Conservation (phyloP, 768 basidiomycete genomes). For the Lyophyllum decastes region DNA sequence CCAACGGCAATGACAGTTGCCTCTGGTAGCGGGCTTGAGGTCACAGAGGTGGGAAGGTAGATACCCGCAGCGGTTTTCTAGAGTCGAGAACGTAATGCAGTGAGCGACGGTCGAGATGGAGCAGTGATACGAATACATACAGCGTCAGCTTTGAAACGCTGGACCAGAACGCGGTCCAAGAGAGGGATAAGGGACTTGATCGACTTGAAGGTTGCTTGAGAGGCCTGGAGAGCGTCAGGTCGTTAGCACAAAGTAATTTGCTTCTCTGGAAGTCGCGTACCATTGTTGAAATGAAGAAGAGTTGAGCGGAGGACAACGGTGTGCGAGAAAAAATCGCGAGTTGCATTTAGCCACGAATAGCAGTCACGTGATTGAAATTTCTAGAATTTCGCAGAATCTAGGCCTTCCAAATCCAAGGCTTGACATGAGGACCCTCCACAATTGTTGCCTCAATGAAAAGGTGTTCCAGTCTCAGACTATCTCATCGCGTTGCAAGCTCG, state of each 20-base stretch:
- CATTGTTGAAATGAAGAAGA: slow-evolving; percentile 8
- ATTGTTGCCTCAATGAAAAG: no score
- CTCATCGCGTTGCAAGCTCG: no score
- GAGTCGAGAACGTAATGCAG: background rate
- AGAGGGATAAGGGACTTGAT: slow-evolving; percentile 91
- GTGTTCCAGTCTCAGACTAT: no score
- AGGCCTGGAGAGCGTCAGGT: slow-evolving; percentile 46
- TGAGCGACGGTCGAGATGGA: background rate
- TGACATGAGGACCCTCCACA: no score
- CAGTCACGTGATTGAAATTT: slow-evolving; percentile 15
- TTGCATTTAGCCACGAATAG: slow-evolving; percentile 12
- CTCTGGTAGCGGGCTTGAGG: slow-evolving; percentile 86
- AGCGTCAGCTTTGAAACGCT: slow-evolving; percentile 95
- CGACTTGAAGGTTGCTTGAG: slow-evolving; percentile 92
- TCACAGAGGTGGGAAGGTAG: slow-evolving; percentile 92
- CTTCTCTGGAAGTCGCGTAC: slow-evolving; percentile 5
- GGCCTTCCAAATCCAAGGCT: background rate
- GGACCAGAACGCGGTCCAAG: slow-evolving; percentile 95
- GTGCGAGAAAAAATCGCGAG: slow-evolving; percentile 10
- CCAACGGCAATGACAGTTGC: slow-evolving; percentile 96
- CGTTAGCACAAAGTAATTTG: background rate
- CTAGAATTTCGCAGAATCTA: slow-evolving; percentile 16
- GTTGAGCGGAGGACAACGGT: background rate
- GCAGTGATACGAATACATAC: slow-evolving; percentile 47
- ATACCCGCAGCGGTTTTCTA: slow-evolving; percentile 99